Percentiles rank a stretch among this genome's conserved stretches.
phyloP scores from a whole-genome alignment of 1,284 basidiomycete species.

The Ceratobasidium sp. region DNA sequence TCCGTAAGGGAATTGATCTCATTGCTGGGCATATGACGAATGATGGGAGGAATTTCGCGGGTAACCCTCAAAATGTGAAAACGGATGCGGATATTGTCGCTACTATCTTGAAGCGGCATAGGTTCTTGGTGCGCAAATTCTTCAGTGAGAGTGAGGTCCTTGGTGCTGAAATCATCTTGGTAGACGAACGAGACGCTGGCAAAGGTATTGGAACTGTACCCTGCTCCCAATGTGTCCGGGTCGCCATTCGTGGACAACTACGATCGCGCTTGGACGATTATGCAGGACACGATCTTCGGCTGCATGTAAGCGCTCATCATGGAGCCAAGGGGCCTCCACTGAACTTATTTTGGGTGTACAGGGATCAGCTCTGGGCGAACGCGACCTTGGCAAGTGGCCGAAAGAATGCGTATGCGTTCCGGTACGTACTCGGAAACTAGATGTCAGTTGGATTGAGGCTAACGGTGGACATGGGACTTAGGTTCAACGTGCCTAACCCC shows the following conservation, averaged over 20 bases:
- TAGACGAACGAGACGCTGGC: conserved; percentile 57
- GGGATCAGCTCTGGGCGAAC: conserved; percentile 59
- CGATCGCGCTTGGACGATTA: conserved; percentile 58
- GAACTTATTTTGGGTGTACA: conserved; percentile 44
- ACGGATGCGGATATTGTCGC: conserved; percentile 58
- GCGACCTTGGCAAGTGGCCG: conserved; percentile 52
- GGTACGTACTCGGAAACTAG: conserved; percentile 49
- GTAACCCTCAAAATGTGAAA: conserved; percentile 56
- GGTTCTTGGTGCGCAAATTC: conserved; percentile 54
- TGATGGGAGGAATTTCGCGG: conserved; percentile 59
- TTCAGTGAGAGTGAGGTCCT: background rate
- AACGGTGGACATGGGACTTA: conserved; percentile 43
- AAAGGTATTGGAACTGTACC: conserved; percentile 57
- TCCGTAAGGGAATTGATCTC: conserved; percentile 56
- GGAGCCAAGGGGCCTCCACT: background rate
- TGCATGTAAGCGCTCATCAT: conserved; percentile 58
- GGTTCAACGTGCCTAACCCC: conserved; percentile 60
- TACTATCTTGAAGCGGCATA: conserved; percentile 57
- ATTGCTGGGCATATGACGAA: conserved; percentile 60
- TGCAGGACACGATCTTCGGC: conserved; percentile 59
- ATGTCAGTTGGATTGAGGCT: background rate
- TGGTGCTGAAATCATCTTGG: conserved; percentile 1
- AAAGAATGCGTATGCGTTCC: conserved; percentile 55
- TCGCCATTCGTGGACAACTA: conserved; percentile 58
- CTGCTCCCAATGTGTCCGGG: conserved; percentile 53